Conservation (phyloP, 106 monocot genomes). For the Cymbidium sinense region DNA sequence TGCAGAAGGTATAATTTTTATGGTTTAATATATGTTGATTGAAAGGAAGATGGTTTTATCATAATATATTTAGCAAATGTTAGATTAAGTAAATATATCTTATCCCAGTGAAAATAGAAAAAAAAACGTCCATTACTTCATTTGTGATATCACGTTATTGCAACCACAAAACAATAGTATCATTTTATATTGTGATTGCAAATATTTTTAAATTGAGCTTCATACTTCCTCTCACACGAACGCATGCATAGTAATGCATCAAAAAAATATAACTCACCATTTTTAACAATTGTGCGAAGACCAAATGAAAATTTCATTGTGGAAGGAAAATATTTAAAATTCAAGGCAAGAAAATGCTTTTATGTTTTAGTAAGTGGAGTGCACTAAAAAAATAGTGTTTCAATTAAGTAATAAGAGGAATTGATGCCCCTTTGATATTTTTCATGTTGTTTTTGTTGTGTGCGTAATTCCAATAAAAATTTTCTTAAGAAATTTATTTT, state of each 20-base stretch:
- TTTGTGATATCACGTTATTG: background rate
- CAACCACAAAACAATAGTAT: background rate
- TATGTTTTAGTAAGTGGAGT: too few relatives aligned
- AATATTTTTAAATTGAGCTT: background rate
- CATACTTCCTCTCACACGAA: background rate
- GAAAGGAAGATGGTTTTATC: background rate
- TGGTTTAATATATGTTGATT: background rate
- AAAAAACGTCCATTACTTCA: background rate
- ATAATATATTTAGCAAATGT: background rate
- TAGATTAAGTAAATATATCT: background rate
- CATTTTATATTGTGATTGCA: background rate
- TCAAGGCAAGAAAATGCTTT: too few relatives aligned
- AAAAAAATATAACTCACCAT: too few relatives aligned
- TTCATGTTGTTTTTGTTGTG: background rate
- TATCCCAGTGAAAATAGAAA: background rate
- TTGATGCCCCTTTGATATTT: background rate
- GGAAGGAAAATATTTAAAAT: background rate
- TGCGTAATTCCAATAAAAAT: too few relatives aligned
- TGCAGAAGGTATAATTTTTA: constrained; percentile 69
- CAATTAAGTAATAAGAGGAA: background rate
- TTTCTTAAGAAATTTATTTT: too few relatives aligned
- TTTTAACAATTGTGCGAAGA: too few relatives aligned
- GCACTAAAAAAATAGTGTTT: too few relatives aligned
- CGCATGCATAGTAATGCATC: too few relatives aligned
- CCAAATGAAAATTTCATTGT: too few relatives aligned